Evolutionary conservation across 106 monocot genomes (phyloP), one percentile per base, ranked within the genome.

Genomic region (Apostasia ramifera): DNA sequence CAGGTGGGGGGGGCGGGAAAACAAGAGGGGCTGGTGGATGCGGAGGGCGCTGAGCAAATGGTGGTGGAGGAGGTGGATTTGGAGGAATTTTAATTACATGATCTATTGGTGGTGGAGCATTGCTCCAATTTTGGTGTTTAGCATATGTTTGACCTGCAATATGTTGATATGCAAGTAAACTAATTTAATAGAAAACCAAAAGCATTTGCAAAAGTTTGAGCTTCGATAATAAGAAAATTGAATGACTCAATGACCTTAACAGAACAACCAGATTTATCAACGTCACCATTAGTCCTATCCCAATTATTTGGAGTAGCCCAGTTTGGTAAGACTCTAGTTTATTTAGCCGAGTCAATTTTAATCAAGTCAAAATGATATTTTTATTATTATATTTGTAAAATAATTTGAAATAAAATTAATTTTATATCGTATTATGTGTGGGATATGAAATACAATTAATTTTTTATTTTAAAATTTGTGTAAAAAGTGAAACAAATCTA

Each of bases 41-140:
- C 38, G 81, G 72, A 64, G 81, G 74, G 6, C 66, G 72, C 1
- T 55, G 52, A 54, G 71, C 55, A 40, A 9, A 57, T 14, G 74
- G 66, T 40, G 76, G 70, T 4, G 80, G 79, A 50, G 84, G 76
- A 40, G 76, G 55, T n/a, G 83, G 83, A 41, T 8, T 49, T 1
- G 78, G 78, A 5, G 70, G 76, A 2, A 75, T 71, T 68, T 88
- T 83, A 48, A 81, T 60, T 11, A 81, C 39, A 54, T 88, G 83
- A 13, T 84, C 81, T 1, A 70, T 3, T 13, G 77, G 70, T 2
- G 70, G 76, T 6, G 73, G 72, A 44, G 40, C 66, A 73, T 77
- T 77, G 3, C 83, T 80, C 80, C 83, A 83, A 42, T 75, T 65
- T 37, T 73, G 78, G 63, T 57, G 70, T 11, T 54, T 64, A 10